Percentiles rank a stretch among this genome's conserved stretches.
phyloP scores from a whole-genome alignment of 139 green algal genomes.

The Chlamydomonas sp. region DNA sequence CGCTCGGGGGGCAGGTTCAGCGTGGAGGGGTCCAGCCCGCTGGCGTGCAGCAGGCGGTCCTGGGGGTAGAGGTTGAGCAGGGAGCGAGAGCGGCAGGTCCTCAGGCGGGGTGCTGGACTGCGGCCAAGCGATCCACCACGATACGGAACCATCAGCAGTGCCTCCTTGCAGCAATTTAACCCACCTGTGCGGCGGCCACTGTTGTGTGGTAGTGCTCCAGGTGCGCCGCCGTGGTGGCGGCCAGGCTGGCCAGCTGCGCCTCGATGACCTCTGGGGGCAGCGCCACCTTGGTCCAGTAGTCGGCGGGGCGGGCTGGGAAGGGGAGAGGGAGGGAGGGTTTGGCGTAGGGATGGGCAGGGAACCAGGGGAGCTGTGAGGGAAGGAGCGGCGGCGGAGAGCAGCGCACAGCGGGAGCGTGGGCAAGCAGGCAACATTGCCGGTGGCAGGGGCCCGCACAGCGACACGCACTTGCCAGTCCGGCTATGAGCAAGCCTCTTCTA shows the following conservation, averaged over 20 bases:
- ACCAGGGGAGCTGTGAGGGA: not conserved
- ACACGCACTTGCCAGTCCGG: not conserved
- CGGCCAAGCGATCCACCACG: not conserved
- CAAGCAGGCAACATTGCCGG: too few relatives aligned
- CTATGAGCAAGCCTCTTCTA: too few relatives aligned
- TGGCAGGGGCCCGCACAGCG: not conserved
- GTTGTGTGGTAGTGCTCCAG: constrained; percentile 10
- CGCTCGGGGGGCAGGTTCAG: not conserved
- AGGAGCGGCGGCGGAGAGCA: too few relatives aligned
- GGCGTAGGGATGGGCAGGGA: not conserved
- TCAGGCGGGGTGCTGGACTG: not conserved
- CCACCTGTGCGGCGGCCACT: constrained; percentile 27
- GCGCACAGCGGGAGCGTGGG: too few relatives aligned
- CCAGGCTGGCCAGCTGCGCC: constrained; percentile 36
- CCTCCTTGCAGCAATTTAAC: not conserved
- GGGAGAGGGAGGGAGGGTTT: not conserved
- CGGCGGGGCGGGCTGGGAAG: constrained; percentile 12
- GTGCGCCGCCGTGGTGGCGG: constrained; percentile 20
- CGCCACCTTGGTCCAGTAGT: constrained; percentile 31
- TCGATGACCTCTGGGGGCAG: constrained; percentile 37
- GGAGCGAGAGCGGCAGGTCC: not conserved
- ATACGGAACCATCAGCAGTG: too few relatives aligned
- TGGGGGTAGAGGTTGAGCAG: not conserved
- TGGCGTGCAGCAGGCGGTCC: constrained; percentile 20
- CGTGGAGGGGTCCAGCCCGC: not conserved